phyloP scores from a whole-genome alignment of 2,329 filamentous ascomycete genomes.

The Escovopsis sp. region DNA sequence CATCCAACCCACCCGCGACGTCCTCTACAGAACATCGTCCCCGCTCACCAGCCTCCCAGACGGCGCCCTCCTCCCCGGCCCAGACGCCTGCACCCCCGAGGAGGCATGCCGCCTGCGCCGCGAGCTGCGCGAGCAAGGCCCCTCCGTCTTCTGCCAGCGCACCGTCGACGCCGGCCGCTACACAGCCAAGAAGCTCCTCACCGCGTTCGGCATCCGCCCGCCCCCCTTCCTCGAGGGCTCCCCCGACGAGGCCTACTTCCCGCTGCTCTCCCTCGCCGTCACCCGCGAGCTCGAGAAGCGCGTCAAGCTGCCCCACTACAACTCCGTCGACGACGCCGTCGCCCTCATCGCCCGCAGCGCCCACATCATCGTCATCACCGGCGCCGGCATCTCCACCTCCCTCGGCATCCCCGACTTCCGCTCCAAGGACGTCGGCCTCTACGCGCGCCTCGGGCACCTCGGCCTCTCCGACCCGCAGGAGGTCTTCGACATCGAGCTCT shows the following conservation, averaged over 20 bases:
- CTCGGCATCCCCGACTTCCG: conserved; percentile 95
- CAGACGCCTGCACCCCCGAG: conserved; percentile 42
- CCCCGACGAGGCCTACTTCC: conserved; percentile 56
- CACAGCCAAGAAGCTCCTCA: conserved; percentile 68
- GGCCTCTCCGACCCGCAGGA: conserved; percentile 78
- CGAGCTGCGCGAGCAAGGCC: conserved; percentile 61
- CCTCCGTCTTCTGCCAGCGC: conserved; percentile 57
- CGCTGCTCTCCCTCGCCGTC: conserved; percentile 61
- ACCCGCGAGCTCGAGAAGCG: conserved; percentile 69
- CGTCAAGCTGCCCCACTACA: conserved; percentile 63
- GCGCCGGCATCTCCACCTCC: conserved; percentile 91
- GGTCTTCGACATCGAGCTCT: conserved; percentile 82
- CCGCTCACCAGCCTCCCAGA: background rate
- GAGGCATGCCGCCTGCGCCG: conserved; percentile 55
- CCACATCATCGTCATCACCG: conserved; percentile 88
- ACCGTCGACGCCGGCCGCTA: conserved; percentile 55
- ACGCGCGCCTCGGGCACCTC: conserved; percentile 66
- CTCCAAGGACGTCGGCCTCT: conserved; percentile 82
- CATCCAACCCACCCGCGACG: too few species aligned
- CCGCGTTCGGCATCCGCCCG: conserved; percentile 66
- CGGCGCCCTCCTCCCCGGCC: conserved; percentile 2
- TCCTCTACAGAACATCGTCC: too few species aligned
- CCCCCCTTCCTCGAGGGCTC: conserved; percentile 56
- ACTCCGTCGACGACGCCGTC: conserved; percentile 78
- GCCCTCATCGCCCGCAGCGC: conserved; percentile 53